Percentiles rank a stretch among this genome's conserved stretches.
phyloP scores from a whole-genome alignment of 2,329 filamentous ascomycete genomes.

The Neoscytalidium dimidiatum region DNA sequence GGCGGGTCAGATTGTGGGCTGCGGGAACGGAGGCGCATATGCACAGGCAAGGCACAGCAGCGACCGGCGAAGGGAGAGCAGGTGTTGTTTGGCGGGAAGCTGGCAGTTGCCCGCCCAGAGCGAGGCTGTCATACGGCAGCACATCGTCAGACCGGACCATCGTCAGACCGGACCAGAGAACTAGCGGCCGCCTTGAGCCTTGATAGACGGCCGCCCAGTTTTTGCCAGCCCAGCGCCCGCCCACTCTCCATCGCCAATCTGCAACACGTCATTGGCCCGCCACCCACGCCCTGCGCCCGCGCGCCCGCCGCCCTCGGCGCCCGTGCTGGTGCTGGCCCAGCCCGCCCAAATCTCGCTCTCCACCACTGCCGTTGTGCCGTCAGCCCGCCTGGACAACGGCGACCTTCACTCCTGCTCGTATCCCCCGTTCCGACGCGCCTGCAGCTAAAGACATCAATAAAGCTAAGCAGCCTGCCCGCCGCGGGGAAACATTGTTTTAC shows the following conservation, averaged over 20 bases:
- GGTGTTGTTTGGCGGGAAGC: neutral
- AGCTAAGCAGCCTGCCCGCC: neutral
- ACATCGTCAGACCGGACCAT: neutral
- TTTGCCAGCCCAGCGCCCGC: no score
- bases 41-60: constrained; percentile 8
- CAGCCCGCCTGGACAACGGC: neutral
- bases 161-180: neutral
- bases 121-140: neutral
- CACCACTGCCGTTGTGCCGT: neutral
- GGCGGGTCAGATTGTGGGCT: neutral
- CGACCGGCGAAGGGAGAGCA: neutral
- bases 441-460: constrained; percentile 7
- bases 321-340: no score
- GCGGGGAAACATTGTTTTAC: neutral
- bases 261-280: neutral
- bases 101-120: neutral
- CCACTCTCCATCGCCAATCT: neutral
- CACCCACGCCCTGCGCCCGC: neutral
- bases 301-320: neutral
- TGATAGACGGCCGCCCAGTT: neutral
- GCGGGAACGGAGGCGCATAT: constrained; percentile 6
- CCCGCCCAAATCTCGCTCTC: neutral
- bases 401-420: neutral
- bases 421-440: neutral
- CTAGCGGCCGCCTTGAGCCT: constrained; percentile 8